Base-by-base conservation (phyloP, 1,284 basidiomycete genomes). In the Fomitopsis betulina region DNA sequence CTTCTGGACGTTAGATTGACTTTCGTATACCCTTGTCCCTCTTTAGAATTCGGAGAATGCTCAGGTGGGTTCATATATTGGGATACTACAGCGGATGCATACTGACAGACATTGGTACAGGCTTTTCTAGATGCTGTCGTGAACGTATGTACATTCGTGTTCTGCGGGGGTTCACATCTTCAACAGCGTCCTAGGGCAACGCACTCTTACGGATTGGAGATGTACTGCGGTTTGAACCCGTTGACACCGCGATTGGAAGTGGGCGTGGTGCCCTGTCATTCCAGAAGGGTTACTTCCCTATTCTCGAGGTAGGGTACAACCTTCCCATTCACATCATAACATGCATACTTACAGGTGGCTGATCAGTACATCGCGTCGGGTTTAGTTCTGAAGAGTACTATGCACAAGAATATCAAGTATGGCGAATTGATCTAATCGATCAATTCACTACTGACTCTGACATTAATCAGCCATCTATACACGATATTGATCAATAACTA, bases 341-440 rank as follows among this genome's bases (percentile, higher is more conserved):
- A 13, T 23, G 37, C 3, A n/a, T n/a, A 52, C 45, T 17, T 2
- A 42, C 35, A 13, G 3, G 54, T 15, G 15, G 12, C 1, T 53
- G 1, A 30, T 30, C 5, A 89, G 84, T 87, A 86, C 62, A 70
- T 86, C 30, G 79, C 86, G 0, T 88, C 85, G 1, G 80, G 85
- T 43, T 77, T 83, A 49, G 80, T 90, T 1, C 65, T 87, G 27
- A 85, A 85, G 67, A 86, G 79, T 43, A 85, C 83, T 0, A 63
- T 86, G 38, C 74, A 73, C 25, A 78, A 79, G 42, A 70, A 77
- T 45, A 77, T 82, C 35, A 89, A 89, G 84, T 87, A 66, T 55
- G 74, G 55, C 0, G 7, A 8, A 30, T 30, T 19, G n/a, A n/a
- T 37, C n/a, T 30, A 5, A n/a, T 8, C 27, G 8, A 30, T 2